Conservation (phyloP, 345 rosid species). For the Eucalyptus curtisii region DNA sequence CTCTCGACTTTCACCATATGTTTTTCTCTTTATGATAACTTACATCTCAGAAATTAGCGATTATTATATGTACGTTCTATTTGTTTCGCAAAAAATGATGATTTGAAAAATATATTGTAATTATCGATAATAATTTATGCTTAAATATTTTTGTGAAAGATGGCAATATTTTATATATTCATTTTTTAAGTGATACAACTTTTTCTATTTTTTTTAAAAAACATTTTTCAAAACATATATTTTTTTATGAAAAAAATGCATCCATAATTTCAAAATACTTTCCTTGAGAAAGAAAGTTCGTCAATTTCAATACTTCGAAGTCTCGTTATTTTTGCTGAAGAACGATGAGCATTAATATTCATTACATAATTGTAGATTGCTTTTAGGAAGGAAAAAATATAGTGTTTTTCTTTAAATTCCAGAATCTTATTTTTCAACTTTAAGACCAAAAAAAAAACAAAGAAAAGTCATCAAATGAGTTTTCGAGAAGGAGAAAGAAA, state of each 20-base stretch:
- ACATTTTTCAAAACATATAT: background rate
- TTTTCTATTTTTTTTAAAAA: accelerated
- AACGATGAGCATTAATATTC: background rate
- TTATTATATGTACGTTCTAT: accelerated
- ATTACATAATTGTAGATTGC: background rate
- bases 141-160: too few relatives aligned
- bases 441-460: background rate
- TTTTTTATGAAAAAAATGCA: background rate
- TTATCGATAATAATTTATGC: too few relatives aligned
- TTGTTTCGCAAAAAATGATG: accelerated
- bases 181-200: background rate
- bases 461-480: background rate
- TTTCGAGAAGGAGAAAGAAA: background rate
- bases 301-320: background rate
- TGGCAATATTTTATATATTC: too few relatives aligned
- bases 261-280: background rate
- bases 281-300: background rate
- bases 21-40: background rate
- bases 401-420: background rate
- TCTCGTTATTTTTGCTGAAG: background rate
- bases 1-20: background rate
- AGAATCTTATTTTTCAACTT: background rate
- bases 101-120: too few relatives aligned
- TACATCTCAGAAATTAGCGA: accelerated
- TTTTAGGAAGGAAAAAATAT: background rate